Base-by-base conservation (phyloP, 1,139 yeast genomes). In the Petasospora fabianii region DNA sequence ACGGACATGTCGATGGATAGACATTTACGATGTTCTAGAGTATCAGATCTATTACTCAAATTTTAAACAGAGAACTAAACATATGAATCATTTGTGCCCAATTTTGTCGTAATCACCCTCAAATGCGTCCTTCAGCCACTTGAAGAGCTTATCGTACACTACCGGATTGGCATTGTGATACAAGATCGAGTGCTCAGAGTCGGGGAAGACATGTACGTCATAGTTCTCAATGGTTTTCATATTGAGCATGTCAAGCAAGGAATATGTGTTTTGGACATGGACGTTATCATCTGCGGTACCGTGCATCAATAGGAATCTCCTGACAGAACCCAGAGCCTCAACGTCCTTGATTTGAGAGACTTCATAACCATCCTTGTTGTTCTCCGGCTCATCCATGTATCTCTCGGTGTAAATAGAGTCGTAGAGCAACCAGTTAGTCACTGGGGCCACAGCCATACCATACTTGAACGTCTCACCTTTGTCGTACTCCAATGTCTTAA, bases 221-320 rank as follows among this genome's bases (percentile, higher is more conserved):
- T 84, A 92, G 61, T 92, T 92, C 51, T 83, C 88, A 10, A 87
- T 75, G 8, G 67, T 68, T 16, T 67, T 64, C 38, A 73, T 34
- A 54, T 87, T 83, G 36, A 92, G 67, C 42, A 75, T 62, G 59
- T 94, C 97, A 17, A 92, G 54, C 29, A 92, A 64, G 56, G 81
- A 75, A 48, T 83, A 69, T 30, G 95, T 83, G 62, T 92, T 88
- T 59, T 88, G 96, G 47, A 88, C 66, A 62, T 92, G 98, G 18
- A 92, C 99, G 61, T 92, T 92, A 58, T 94, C 99, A 62, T 92
- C 99, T 3, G 95, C 95, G 0, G 97, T 84, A 1, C 99, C 99
- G 56, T 92, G 98, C 82, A 90, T 82, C 6, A 92, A 56, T 46
- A 92, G 62, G 55, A 94, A 85, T 48, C 96, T 67, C 27, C 71